phyloP scores from a whole-genome alignment of 2,329 filamentous ascomycete species.

The Amylocarpus encephaloides region DNA sequence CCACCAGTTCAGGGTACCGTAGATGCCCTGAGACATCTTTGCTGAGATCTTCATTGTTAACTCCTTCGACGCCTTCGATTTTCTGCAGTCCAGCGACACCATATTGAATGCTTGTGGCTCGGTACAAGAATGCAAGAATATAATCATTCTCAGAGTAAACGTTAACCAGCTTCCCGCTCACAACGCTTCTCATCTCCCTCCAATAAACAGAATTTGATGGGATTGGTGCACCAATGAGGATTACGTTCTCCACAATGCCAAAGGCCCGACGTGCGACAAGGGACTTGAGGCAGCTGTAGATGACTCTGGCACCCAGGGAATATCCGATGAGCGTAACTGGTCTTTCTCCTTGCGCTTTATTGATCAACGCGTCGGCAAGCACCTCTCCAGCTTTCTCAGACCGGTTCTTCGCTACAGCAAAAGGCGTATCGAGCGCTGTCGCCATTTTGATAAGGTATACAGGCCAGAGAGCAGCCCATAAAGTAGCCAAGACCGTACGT shows the following conservation, averaged over 20 bases:
- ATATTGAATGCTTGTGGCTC: conserved; percentile 72
- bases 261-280: conserved; percentile 57
- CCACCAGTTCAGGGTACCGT: conserved; percentile 60
- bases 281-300: conserved; percentile 55
- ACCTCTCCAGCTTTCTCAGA: conserved; percentile 56
- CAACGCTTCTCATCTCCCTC: conserved; percentile 70
- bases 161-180: conserved; percentile 80
- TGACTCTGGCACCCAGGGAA: conserved; percentile 54
- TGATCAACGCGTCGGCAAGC: conserved; percentile 61
- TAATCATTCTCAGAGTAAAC: conserved; percentile 85
- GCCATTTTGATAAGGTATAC: conserved; percentile 45
- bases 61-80: conserved; percentile 56
- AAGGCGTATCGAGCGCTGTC: conserved; percentile 53
- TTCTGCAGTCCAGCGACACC: conserved; percentile 80
- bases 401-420: conserved; percentile 50
- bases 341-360: conserved; percentile 66
- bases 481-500: conserved; percentile 38
- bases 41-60: conserved; percentile 52
- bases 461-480: conserved; percentile 45
- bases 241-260: conserved; percentile 57
- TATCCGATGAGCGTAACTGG: conserved; percentile 57
- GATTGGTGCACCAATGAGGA: conserved; percentile 77
- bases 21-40: conserved; percentile 61
- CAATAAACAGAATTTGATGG: conserved; percentile 68
- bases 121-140: conserved; percentile 81